Base-by-base conservation (phyloP, 371 early-diverging fungal genomes). In the Nematocida homosporus region DNA sequence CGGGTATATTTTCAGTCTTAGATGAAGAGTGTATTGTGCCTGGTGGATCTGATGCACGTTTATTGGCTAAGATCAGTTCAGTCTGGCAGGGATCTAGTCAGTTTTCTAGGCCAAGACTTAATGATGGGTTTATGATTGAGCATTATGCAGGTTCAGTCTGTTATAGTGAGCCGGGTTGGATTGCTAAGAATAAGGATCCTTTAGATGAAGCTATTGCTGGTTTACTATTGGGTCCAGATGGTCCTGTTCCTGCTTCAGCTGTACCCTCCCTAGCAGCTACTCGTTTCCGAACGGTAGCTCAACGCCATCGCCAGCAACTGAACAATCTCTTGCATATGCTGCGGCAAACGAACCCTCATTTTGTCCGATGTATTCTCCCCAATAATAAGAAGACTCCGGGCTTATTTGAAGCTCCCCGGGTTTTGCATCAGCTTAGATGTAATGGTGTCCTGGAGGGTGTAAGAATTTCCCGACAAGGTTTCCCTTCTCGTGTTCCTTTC, bases 21-120 rank as follows among this genome's bases (percentile, higher is more conserved):
- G 99, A 99, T 83, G 99, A 99, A 83, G 97, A 99, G 86, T 98
- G 96, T 85, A 92, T 96, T 6, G 91, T 97, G 87, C 97, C 97
- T 29, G 90, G 90, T 65, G 97, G 94, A 27, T 90, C 90, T 1
- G 98, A 97, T 84, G 90, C 90, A 79, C 91, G 95, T 2, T 92
- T 98, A 81, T 86, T 91, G 34, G 90, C 92, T 23, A 98, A 99
- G 84, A 86, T 98, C 10, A 87, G 90, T 65, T 32, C 55, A 29
- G 63, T 51, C 32, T 79, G 69, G 55, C 40, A 65, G n/a, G 56
- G 61, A 20, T 64, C 68, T 42, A 51, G 56, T 29, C 65, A 79
- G 59, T 78, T 77, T 48, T 52, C 80, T 10, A 48, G 86, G 1
- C 90, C 90, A 23, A 87, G 91, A 5, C 93, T 97, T 85, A 87